phyloP scores from a whole-genome alignment of 306 rosid species.

The Senna siamea region DNA sequence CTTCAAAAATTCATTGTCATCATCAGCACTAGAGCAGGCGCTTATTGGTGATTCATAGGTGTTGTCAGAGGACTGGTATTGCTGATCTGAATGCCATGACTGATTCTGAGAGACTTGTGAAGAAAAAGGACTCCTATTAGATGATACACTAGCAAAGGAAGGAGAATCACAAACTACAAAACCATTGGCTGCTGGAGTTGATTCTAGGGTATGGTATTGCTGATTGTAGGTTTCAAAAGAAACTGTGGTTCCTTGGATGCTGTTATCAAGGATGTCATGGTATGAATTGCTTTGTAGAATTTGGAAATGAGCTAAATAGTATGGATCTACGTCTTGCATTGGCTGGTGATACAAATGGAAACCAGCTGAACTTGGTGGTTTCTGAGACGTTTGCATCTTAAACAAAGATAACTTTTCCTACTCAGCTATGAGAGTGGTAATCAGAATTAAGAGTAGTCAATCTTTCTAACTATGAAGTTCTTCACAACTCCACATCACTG shows the following conservation, averaged over 20 bases:
- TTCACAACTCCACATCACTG: too few species aligned
- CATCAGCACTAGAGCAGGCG: conserved; percentile 64
- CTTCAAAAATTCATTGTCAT: conserved; percentile 55
- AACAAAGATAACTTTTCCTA: conserved; percentile 30
- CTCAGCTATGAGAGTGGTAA: too few species aligned
- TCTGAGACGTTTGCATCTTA: conserved; percentile 68
- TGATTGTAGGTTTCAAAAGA: conserved; percentile 61
- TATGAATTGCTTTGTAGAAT: conserved; percentile 54
- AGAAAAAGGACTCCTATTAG: conserved; percentile 68
- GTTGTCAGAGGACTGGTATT: too few species aligned
- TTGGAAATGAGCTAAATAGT: conserved; percentile 48
- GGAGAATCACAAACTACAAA: conserved; percentile 63
- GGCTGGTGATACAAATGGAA: conserved; percentile 59
- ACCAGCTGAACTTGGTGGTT: conserved; percentile 45
- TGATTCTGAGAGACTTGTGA: conserved; percentile 77
- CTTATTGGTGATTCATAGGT: conserved; percentile 72
- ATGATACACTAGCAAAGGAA: conserved; percentile 74
- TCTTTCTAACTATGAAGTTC: not conserved
- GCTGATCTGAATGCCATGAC: too few species aligned
- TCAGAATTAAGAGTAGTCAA: conserved; percentile 23
- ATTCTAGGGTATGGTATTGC: conserved; percentile 75
- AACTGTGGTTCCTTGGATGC: conserved; percentile 65
- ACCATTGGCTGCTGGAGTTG: conserved; percentile 51
- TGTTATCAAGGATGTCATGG: conserved; percentile 41
- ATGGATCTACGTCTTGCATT: conserved; percentile 51